Base-by-base conservation (phyloP, 2,329 filamentous ascomycete genomes). In the Chaetomium olivaceum region DNA sequence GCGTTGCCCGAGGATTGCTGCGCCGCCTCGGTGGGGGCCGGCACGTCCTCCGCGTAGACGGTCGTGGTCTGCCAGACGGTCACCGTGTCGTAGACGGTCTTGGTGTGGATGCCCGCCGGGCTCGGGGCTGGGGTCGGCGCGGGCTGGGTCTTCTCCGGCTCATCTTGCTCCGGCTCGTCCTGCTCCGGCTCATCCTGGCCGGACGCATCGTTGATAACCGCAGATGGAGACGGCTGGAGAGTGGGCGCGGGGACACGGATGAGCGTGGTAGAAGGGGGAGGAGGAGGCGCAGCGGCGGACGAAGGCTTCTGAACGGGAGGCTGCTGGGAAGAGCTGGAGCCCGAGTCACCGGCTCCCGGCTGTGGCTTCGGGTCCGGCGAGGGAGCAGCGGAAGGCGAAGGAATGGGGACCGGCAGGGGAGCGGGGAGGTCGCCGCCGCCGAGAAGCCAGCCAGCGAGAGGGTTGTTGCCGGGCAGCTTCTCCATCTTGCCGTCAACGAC, bases 381-480 rank as follows among this genome's bases (percentile, higher is more conserved):
- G 2, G 48, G 23, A 25, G 23, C 11, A 51, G n/a, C 8, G 2
- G 58, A 39, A 14, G 52, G 11, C 48, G 59, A 58, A 23, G 63
- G 43, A 36, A 33, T 50, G 9, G 55, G 57, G 31, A 21, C 36
- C 21, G 62, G 36, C 31, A 31, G 48, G 25, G 65, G 62, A 62
- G 55, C 64, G 58, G 58, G 59, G 33, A 64, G 36, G 23, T 61
- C 55, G 50, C 65, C 67, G 33, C 61, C 63, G 7, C 69, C 65
- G 27, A 79, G 80, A 31, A 75, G 71, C 80, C 82, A 89, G 55
- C 83, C 82, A 46, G 79, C 79, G n/a, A 87, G 73, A 3, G 81
- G 79, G 76, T 85, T 85, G 74, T 81, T 78, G 31, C 87, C 85
- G 1, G 87, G 86, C 19, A 89, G 81, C 19, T 74, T 74, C 19